A percentile compares a stretch with the other conserved stretches of the same genome.
Conservation (phyloP, 108 stramenopile species). For the Asterionellopsis glacialis region DNA sequence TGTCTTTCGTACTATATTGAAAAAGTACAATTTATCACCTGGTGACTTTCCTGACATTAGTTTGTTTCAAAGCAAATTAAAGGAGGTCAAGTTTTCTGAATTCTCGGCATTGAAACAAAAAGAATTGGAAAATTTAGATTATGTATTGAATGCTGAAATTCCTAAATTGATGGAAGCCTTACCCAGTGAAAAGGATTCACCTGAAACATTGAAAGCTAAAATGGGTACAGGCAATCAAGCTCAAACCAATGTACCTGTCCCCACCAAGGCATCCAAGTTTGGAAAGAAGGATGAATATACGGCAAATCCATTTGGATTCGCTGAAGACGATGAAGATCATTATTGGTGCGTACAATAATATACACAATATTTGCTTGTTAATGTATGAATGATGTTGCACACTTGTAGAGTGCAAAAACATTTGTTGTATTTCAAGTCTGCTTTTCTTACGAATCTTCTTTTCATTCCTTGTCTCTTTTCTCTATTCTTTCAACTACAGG, state of each 20-base stretch:
- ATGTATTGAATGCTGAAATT: slow-evolving; percentile 34
- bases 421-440: neutral
- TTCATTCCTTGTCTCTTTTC: neutral
- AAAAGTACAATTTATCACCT: slow-evolving; percentile 88
- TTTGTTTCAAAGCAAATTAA: slow-evolving; percentile 71
- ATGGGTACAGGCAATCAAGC: slow-evolving; percentile 16
- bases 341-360: slow-evolving; percentile 67
- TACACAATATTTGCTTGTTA: too few species aligned
- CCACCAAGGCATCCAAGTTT: slow-evolving; percentile 58
- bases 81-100: slow-evolving; percentile 73
- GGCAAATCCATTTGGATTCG: slow-evolving; percentile 77
- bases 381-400: too few species aligned
- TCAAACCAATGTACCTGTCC: slow-evolving; percentile 46
- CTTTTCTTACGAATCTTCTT: neutral
- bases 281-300: slow-evolving; percentile 48
- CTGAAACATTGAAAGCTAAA: slow-evolving; percentile 72
- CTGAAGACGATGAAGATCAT: slow-evolving; percentile 59
- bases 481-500: too few species aligned
- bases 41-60: slow-evolving; percentile 88
- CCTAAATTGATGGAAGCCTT: slow-evolving; percentile 58
- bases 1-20: slow-evolving; percentile 89
- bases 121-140: slow-evolving; percentile 39
- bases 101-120: slow-evolving; percentile 46
- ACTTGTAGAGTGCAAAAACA: too few species aligned
- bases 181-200: slow-evolving; percentile 81